Conservation (phyloP, 768 basidiomycete genomes). For the Russula olivacea region DNA sequence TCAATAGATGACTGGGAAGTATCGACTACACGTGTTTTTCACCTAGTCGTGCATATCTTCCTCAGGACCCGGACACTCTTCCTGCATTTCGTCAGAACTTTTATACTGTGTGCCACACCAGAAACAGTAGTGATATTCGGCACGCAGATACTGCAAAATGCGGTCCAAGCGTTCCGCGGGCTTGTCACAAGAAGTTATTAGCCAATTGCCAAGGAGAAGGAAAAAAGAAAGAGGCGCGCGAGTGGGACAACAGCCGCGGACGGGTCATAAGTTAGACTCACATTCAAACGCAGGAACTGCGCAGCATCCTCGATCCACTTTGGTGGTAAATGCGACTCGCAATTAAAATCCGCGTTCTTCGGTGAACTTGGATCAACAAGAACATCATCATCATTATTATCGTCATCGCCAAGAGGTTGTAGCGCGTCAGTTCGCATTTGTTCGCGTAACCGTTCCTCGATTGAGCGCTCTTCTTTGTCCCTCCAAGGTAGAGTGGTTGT, state of each 20-base stretch:
- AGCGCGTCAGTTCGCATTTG: slow-evolving; percentile 77
- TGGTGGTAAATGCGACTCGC: slow-evolving; percentile 37
- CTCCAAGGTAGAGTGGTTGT: slow-evolving; percentile 25
- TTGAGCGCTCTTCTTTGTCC: slow-evolving; percentile 30
- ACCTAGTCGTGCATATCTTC: slow-evolving; percentile 76
- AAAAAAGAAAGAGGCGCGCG: slow-evolving; percentile 18
- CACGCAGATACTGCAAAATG: slow-evolving; percentile 68
- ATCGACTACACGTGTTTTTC: neutral
- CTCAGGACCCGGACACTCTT: slow-evolving; percentile 64
- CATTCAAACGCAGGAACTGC: slow-evolving; percentile 63
- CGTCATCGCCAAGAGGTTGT: slow-evolving; percentile 42
- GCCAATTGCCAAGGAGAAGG: neutral
- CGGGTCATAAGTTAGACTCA: neutral
- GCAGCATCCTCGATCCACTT: slow-evolving; percentile 61
- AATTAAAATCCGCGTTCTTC: slow-evolving; percentile 22
- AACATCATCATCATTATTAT: slow-evolving; percentile 31
- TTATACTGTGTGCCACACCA: slow-evolving; percentile 83
- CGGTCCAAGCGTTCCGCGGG: slow-evolving; percentile 62
- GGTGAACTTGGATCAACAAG: slow-evolving; percentile 13
- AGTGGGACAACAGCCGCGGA: neutral
- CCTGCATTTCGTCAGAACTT: slow-evolving; percentile 50
- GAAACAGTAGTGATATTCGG: slow-evolving; percentile 72
- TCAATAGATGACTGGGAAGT: neutral
- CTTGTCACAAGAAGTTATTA: slow-evolving; percentile 37
- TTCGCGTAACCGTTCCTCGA: slow-evolving; percentile 50